Evolutionary conservation across 768 basidiomycete genomes (phyloP).

Genomic region (Tricholoma bakamatsutake): DNA sequence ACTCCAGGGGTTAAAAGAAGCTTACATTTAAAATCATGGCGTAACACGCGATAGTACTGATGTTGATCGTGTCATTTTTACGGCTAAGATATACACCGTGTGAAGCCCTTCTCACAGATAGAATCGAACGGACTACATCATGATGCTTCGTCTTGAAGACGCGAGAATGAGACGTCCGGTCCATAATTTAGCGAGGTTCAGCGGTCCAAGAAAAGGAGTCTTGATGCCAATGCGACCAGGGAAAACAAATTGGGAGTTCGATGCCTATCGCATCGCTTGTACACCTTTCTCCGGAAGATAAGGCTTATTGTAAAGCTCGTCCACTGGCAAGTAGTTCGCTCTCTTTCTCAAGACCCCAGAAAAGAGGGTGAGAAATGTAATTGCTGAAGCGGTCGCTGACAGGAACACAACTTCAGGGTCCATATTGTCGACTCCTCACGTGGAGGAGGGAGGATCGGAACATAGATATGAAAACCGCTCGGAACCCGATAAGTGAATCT

Average conservation of each 20-base stretch:
- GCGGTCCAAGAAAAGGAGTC: neutral
- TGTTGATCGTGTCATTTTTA: neutral
- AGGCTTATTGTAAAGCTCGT: neutral
- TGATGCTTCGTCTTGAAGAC: neutral
- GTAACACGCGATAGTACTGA: neutral
- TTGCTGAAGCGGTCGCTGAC: neutral
- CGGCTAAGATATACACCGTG: neutral
- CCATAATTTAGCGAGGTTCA: neutral
- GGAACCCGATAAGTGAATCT: neutral
- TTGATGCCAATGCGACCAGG: neutral
- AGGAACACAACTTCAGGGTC: no score
- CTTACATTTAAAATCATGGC: neutral
- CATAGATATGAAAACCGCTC: neutral
- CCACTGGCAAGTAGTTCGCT: neutral
- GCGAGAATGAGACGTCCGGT: neutral
- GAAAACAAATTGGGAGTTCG: neutral
- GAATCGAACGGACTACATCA: neutral
- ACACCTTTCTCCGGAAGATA: neutral
- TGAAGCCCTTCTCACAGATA: neutral
- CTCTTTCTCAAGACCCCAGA: neutral
- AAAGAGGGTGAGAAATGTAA: neutral
- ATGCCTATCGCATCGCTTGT: neutral
- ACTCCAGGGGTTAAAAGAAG: neutral
- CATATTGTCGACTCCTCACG: neutral
- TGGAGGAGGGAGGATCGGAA: neutral